phyloP scores from a whole-genome alignment of 106 monocot species.

The Vanilla planifolia region DNA sequence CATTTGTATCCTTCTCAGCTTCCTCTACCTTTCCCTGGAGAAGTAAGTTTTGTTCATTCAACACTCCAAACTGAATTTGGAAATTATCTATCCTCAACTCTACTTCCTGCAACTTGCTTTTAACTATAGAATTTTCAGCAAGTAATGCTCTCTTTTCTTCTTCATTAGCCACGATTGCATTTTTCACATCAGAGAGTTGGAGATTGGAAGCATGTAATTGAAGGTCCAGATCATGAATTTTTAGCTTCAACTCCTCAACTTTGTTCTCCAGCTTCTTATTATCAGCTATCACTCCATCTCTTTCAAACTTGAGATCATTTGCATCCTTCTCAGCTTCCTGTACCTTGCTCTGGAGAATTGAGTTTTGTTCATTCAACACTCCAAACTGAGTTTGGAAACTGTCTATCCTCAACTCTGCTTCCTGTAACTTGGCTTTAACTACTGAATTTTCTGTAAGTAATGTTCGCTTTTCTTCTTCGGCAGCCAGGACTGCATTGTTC shows the following conservation, averaged over 20 bases:
- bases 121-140: conserved; percentile 14
- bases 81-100: conserved; percentile 12
- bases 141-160: conserved; percentile 26
- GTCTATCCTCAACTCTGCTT: conserved; percentile 12
- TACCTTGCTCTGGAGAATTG: conserved; percentile 15
- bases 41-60: conserved; percentile 22
- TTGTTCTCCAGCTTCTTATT: conserved; percentile 19
- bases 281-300: conserved; percentile 22
- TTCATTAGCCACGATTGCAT: conserved; percentile 7
- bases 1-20: conserved; percentile 22
- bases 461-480: conserved; percentile 23
- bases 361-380: conserved; percentile 24
- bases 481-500: conserved; percentile 8
- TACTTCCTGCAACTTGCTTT: conserved; percentile 14
- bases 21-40: conserved; percentile 20
- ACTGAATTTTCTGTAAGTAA: conserved; percentile 20
- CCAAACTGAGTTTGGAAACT: conserved; percentile 19
- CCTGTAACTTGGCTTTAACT: conserved; percentile 8
- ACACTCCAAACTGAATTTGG: conserved; percentile 15
- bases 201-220: conserved; percentile 8
- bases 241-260: conserved; percentile 27
- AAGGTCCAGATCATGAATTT: conserved; percentile 19
- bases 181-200: conserved; percentile 10
- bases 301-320: conserved; percentile 26
- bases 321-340: conserved; percentile 23